Evolutionary conservation across 192 early-diverging fungal genomes (phyloP).

Genomic region (Mortierella claussenii): DNA sequence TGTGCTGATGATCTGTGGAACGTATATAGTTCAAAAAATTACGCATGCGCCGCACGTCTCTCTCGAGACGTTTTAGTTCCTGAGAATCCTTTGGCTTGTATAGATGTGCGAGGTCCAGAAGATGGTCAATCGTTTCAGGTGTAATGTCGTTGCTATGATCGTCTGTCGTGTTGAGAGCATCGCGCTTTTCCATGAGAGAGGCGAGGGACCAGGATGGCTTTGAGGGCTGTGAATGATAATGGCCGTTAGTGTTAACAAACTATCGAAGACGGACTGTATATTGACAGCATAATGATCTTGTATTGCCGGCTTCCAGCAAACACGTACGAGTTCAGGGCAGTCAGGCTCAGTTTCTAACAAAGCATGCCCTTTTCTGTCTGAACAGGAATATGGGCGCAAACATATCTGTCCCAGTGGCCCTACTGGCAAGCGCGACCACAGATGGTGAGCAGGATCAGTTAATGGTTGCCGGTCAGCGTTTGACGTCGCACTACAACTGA

Average conservation of each 20-base stretch:
- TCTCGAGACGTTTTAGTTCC: slow-evolving; percentile 19
- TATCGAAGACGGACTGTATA: background rate
- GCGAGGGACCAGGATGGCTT: slow-evolving; percentile 39
- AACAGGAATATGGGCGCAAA: background rate
- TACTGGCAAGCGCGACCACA: background rate
- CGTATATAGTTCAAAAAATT: slow-evolving; percentile 44
- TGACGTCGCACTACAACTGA: background rate
- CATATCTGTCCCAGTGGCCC: background rate
- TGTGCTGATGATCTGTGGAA: slow-evolving; percentile 4
- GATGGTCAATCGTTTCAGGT: slow-evolving; percentile 28
- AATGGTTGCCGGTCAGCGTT: background rate
- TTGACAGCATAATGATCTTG: too few species aligned
- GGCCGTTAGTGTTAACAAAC: background rate
- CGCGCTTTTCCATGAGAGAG: slow-evolving; percentile 17
- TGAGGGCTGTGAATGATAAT: slow-evolving; percentile 7
- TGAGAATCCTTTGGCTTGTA: slow-evolving; percentile 26
- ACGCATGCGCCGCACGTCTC: slow-evolving; percentile 35
- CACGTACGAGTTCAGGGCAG: slow-evolving; percentile 19
- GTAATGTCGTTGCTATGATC: slow-evolving; percentile 25
- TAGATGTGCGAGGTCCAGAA: slow-evolving; percentile 29
- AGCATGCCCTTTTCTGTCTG: background rate
- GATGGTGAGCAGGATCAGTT: background rate
- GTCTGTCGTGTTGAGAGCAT: slow-evolving; percentile 1
- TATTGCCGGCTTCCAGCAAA: too few species aligned
- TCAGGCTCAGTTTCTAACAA: background rate